Conservation (phyloP, 495 filamentous ascomycete species). For the Penicillium macrosclerotiorum region DNA sequence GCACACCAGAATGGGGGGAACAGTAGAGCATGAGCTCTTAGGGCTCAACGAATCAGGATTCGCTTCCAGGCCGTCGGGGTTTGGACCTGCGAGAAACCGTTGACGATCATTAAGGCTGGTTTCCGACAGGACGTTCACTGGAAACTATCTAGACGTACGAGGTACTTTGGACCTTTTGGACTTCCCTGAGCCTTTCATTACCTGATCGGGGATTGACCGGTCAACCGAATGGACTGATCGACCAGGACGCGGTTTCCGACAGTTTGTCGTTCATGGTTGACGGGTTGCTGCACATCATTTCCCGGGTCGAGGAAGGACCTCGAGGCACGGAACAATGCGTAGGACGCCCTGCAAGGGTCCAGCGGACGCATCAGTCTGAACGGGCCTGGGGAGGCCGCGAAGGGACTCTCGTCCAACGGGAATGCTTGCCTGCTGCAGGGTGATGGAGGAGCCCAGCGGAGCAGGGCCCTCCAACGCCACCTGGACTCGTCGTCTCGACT, state of each 20-base stretch:
- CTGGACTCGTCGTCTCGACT: slow-evolving; percentile 1
- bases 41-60: too few species aligned
- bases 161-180: too few species aligned
- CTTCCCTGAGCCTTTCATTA: too few species aligned
- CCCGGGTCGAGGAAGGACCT: slow-evolving; percentile 5
- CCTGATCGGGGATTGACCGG: too few species aligned
- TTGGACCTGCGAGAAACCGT: slow-evolving; percentile 26
- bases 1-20: neutral
- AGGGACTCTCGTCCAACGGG: too few species aligned
- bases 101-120: slow-evolving; percentile 23
- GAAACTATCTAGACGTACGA: too few species aligned
- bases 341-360: slow-evolving; percentile 19
- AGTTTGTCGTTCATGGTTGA: too few species aligned
- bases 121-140: slow-evolving; percentile 11
- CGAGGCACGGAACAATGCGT: slow-evolving; percentile 8
- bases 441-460: neutral
- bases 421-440: slow-evolving; percentile 11
- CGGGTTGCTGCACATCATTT: slow-evolving; percentile 1
- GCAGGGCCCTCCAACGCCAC: neutral
- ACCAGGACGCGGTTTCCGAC: too few species aligned
- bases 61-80: slow-evolving; percentile 5
- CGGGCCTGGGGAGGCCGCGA: slow-evolving; percentile 1
- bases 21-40: too few species aligned
- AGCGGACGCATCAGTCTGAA: neutral
- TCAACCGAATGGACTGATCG: too few species aligned